Conservation (phyloP, 257 asterid genomes). For the Ballota nigra region DNA sequence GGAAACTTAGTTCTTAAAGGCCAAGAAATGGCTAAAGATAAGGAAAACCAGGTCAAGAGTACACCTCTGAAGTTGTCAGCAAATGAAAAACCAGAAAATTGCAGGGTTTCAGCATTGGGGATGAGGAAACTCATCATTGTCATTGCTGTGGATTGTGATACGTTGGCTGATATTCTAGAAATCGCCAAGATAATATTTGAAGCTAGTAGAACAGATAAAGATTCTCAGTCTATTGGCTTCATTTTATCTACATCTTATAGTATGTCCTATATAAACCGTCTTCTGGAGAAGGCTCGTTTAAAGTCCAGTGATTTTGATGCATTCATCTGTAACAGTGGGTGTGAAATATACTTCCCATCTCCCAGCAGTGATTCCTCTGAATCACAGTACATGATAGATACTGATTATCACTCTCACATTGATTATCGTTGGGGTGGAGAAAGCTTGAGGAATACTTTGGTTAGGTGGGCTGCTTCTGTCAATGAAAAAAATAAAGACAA, state of each 20-base stretch:
- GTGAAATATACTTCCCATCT: conserved; percentile 65
- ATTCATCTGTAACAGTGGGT: conserved; percentile 69
- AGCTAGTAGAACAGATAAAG: conserved; percentile 35
- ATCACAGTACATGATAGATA: conserved; percentile 51
- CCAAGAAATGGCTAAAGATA: conserved; percentile 33
- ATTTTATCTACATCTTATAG: conserved; percentile 56
- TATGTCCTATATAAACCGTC: conserved; percentile 47
- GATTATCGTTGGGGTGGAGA: conserved; percentile 84
- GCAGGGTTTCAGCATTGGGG: conserved; percentile 46
- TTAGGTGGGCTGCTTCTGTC: conserved; percentile 63
- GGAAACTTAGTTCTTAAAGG: conserved; percentile 32
- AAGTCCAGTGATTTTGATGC: conserved; percentile 63
- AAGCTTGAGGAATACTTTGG: conserved; percentile 56
- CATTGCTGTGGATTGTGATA: conserved; percentile 53
- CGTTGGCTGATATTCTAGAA: conserved; percentile 36
- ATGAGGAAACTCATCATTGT: conserved; percentile 44
- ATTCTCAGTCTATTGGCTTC: conserved; percentile 44
- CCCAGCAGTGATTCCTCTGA: conserved; percentile 37
- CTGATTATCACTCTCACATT: conserved; percentile 60
- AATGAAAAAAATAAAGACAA: conserved; percentile 42
- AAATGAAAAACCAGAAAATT: conserved; percentile 44
- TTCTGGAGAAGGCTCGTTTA: conserved; percentile 46
- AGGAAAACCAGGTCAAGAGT: conserved; percentile 33
- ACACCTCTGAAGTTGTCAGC: conserved; percentile 35
- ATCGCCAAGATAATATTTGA: conserved; percentile 40